Evolutionary conservation across 2,329 filamentous ascomycete genomes (phyloP), one percentile per base, ranked within the genome.

Genomic region (Fonsecaea monophora): DNA sequence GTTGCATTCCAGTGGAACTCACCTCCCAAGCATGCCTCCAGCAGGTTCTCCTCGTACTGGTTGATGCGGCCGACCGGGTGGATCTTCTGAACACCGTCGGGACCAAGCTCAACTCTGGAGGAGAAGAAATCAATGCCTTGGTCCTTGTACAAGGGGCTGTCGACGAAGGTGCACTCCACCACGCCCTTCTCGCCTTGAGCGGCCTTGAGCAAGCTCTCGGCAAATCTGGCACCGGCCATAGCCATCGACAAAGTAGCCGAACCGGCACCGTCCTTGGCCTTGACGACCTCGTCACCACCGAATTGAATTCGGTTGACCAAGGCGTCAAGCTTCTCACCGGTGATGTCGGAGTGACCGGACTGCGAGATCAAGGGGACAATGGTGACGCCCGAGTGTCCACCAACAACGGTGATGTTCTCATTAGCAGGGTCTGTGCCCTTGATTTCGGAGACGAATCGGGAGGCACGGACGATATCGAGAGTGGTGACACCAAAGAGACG

Each of bases 401-500:
- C 95, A 71, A 99, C 87, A 75, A 99, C 95, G 81, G 92, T 92
- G 84, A 99, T 94, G 82, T 92, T 91, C 90, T 97, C 94, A 80
- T 91, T 88, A 78, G 89, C 89, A 76, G 95, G 95, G 86, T 98
- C 90, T 82, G 90, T 92, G 78, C 82, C 84, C 89, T 96, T 94
- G 84, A 96, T 83, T 87, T 97, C 89, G 77, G 91, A 93, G 84
- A 98, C 95, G 89, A 99, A 99, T 84, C 94, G 92, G 78, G 90
- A 94, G 78, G 95, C 94, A 80, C 95, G 95, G 82, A 99, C 95
- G 73, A 98, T 94, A 78, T 99, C 95, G 78, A 99, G 93, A 78
- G 95, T 98, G 84, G 95, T 99, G 79, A 99, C 95, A 86, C 95
- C 95, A 84, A 99, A 99, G 76, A 99, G 92, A 78, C 92, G 92